These are phyloP conservation scores for Acanthamoeba lenticulata DNA, from an alignment of 208 protist genomes.

Conservation along the genomic window DNA sequence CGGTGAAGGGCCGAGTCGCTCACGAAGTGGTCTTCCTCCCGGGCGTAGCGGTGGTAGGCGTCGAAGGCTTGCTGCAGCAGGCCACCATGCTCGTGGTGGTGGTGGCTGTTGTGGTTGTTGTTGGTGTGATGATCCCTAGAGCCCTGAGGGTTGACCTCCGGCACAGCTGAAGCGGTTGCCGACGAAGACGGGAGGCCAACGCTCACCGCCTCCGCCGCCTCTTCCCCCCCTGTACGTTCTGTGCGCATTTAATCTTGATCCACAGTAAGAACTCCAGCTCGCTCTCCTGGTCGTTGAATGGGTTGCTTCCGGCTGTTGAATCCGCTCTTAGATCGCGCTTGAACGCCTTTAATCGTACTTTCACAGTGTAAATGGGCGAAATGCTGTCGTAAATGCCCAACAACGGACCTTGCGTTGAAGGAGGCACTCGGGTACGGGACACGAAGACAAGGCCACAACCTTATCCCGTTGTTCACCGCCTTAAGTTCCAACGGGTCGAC, in stretches of 20 bases:
- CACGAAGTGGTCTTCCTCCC: neutral
- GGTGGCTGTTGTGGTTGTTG: neutral
- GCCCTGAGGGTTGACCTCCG: too few relatives aligned
- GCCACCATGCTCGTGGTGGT: neutral
- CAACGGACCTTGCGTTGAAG: too few relatives aligned
- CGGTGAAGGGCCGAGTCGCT: neutral
- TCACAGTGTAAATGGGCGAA: too few relatives aligned
- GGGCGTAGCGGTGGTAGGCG: slow-evolving; percentile 15
- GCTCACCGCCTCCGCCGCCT: neutral
- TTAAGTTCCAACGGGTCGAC: too few relatives aligned
- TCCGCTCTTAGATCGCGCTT: too few relatives aligned
- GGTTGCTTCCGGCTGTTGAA: too few relatives aligned
- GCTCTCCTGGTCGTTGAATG: too few relatives aligned
- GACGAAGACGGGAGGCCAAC: neutral
- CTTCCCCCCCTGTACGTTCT: slow-evolving; percentile 43
- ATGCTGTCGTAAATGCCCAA: too few relatives aligned
- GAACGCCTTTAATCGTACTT: too few relatives aligned
- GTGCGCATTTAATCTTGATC: slow-evolving; percentile 51
- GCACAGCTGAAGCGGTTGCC: neutral
- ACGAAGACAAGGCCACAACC: too few relatives aligned
- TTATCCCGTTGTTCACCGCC: too few relatives aligned
- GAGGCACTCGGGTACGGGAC: too few relatives aligned
- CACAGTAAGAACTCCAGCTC: slow-evolving; percentile 58
- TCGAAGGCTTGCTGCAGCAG: slow-evolving; percentile 39
- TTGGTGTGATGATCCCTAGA: neutral